Percentiles rank a stretch among this genome's conserved stretches.
Conservation (phyloP, 1,284 basidiomycete species). For the Ustilago trichophora region DNA sequence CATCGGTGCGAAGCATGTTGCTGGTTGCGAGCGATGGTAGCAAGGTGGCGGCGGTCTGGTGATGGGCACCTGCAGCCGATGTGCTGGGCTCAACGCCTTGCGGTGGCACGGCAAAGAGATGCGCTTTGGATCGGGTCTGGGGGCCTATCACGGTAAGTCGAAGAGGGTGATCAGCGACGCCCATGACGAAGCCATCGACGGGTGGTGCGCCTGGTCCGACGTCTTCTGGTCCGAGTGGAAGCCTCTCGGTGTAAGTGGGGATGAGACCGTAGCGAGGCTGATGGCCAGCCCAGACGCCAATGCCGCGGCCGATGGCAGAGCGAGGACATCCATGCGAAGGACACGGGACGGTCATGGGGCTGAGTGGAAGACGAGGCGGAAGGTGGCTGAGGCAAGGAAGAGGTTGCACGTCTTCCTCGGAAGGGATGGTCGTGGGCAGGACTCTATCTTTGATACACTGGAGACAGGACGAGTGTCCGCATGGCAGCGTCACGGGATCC, state of each 20-base stretch:
- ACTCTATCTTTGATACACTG: constrained; percentile 45
- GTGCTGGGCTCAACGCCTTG: constrained; percentile 24
- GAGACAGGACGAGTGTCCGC: constrained; percentile 58
- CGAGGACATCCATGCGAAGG: constrained; percentile 49
- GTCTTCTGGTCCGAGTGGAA: constrained; percentile 24
- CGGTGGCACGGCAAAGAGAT: constrained; percentile 42
- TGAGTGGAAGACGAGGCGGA: constrained; percentile 56
- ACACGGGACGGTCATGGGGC: constrained; percentile 53
- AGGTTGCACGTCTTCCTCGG: constrained; percentile 17
- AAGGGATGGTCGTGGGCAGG: constrained; percentile 19
- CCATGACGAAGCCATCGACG: constrained; percentile 59
- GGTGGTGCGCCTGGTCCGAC: constrained; percentile 47
- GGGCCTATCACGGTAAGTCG: constrained; percentile 53
- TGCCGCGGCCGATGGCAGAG: constrained; percentile 55
- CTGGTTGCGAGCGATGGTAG: constrained; percentile 39
- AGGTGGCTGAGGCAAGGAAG: constrained; percentile 45
- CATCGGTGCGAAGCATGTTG: constrained; percentile 52
- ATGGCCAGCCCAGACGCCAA: constrained; percentile 57
- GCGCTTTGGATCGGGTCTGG: constrained; percentile 44
- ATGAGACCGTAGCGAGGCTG: constrained; percentile 43
- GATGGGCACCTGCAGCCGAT: neutral
- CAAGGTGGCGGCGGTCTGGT: constrained; percentile 19
- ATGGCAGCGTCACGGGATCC: constrained; percentile 57
- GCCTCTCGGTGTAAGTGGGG: constrained; percentile 36
- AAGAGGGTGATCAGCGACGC: constrained; percentile 47